A percentile compares a stretch with the other conserved stretches of the same genome.
These are phyloP conservation scores for Melanopsichium pennsylvanicum DNA, from an alignment of 1,284 basidiomycete genomes.

Conservation along the genomic window DNA sequence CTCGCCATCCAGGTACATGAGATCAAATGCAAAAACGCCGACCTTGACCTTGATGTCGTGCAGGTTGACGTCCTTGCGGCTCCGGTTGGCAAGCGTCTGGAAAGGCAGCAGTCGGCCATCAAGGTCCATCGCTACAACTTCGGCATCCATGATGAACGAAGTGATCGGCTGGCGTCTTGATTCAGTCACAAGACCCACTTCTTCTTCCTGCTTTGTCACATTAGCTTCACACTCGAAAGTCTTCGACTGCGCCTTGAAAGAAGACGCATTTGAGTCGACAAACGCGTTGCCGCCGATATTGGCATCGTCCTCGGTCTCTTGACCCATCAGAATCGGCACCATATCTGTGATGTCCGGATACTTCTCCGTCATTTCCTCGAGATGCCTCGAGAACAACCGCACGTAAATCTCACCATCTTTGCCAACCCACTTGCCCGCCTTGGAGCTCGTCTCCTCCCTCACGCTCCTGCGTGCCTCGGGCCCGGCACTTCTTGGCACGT, in stretches of 20 bases:
- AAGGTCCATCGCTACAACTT: slow-evolving; percentile 69
- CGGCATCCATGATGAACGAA: slow-evolving; percentile 84
- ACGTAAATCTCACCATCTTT: slow-evolving; percentile 68
- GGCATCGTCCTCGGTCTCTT: slow-evolving; percentile 29
- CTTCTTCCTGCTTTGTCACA: not conserved
- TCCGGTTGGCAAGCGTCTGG: slow-evolving; percentile 55
- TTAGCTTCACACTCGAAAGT: not conserved
- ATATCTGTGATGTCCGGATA: slow-evolving; percentile 82
- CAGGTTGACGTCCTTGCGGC: slow-evolving; percentile 60
- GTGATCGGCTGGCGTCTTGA: slow-evolving; percentile 15
- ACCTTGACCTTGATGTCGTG: slow-evolving; percentile 62
- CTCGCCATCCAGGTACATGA: slow-evolving; percentile 69
- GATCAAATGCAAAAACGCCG: slow-evolving; percentile 61
- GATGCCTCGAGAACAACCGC: slow-evolving; percentile 83
- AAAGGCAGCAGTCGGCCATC: slow-evolving; percentile 59
- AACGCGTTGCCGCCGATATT: slow-evolving; percentile 12
- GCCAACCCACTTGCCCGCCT: slow-evolving; percentile 56
- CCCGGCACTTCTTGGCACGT: slow-evolving; percentile 38
- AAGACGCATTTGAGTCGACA: not conserved
- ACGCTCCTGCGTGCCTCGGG: slow-evolving; percentile 31
- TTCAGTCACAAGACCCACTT: not conserved
- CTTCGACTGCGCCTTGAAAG: not conserved
- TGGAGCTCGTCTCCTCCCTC: slow-evolving; percentile 11
- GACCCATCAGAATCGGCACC: slow-evolving; percentile 62
- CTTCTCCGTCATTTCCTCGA: slow-evolving; percentile 88